A percentile compares a stretch with the other conserved stretches of the same genome.
These are phyloP conservation scores for Leccinum pseudoinsigne DNA, from an alignment of 1,284 basidiomycete genomes.

Conservation along the genomic window DNA sequence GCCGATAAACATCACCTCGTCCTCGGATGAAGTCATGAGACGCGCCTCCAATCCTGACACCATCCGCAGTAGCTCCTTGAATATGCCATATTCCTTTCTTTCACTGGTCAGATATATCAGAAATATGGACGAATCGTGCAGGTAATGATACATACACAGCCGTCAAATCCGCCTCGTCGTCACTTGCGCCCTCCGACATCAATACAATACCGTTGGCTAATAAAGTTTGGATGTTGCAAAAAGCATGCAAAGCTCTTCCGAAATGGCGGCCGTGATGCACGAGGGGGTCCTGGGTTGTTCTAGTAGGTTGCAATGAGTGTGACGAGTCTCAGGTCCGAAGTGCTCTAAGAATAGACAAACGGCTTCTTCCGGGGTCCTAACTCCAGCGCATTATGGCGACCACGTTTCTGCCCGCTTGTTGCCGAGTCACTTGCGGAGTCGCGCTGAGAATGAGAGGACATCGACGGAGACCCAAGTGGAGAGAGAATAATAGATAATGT, in stretches of 20 bases:
- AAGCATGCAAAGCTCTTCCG: neutral
- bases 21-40: neutral
- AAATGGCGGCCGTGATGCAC: neutral
- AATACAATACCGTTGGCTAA: neutral
- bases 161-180: neutral
- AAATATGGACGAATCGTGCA: neutral
- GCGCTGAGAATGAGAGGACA: no score
- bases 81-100: neutral
- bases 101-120: neutral
- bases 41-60: neutral
- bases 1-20: neutral
- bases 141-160: neutral
- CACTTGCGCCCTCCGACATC: neutral
- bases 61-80: neutral
- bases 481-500: no score
- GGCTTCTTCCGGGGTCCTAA: neutral
- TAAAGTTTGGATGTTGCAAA: neutral
- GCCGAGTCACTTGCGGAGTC: no score
- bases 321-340: no score
- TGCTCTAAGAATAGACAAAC: neutral
- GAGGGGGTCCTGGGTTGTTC: neutral
- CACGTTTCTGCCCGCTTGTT: no score
- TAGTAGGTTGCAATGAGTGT: neutral
- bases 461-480: no score
- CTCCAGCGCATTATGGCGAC: neutral